Conservation (phyloP, 2,329 filamentous ascomycete species). For the Penicillium sp. region DNA sequence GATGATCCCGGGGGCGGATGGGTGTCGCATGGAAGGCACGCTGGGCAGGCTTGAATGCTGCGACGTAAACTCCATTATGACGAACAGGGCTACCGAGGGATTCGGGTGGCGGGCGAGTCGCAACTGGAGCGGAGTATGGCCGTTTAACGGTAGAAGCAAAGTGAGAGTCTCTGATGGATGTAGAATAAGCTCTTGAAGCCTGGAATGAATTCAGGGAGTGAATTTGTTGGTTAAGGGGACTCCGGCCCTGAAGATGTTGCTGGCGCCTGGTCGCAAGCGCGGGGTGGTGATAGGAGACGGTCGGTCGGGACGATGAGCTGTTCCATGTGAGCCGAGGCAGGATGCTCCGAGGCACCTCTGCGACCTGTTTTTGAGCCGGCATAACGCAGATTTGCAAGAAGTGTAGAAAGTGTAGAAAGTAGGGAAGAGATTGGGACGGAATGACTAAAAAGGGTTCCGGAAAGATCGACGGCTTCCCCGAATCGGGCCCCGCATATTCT, state of each 20-base stretch:
- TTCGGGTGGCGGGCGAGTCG: conserved; percentile 17
- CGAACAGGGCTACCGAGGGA: conserved; percentile 36
- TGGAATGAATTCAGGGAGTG: conserved; percentile 15
- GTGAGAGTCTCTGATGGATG: conserved; percentile 13
- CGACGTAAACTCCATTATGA: conserved; percentile 51
- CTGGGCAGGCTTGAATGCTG: conserved; percentile 41
- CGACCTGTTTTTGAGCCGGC: conserved; percentile 43
- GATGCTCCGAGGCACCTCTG: conserved; percentile 45
- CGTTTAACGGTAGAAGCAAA: conserved; percentile 21
- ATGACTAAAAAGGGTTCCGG: conserved; percentile 14
- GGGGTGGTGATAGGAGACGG: conserved; percentile 29
- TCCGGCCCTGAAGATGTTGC: conserved; percentile 24
- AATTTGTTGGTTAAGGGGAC: conserved; percentile 21
- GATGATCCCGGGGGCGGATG: conserved; percentile 70
- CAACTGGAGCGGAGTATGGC: conserved; percentile 15
- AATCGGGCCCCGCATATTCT: conserved; percentile 3
- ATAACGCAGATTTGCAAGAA: conserved; percentile 25
- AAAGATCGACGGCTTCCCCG: conserved; percentile 14
- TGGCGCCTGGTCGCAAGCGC: conserved; percentile 25
- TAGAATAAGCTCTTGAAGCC: conserved; percentile 13
- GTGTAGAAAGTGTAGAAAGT: not conserved
- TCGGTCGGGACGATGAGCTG: conserved; percentile 34
- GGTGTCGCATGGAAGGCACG: conserved; percentile 66
- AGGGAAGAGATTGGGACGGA: conserved; percentile 4
- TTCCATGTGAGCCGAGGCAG: conserved; percentile 46